These are phyloP conservation scores for Coemansia sp. DNA, from an alignment of 192 early-diverging fungal species.

Conservation along the genomic window DNA sequence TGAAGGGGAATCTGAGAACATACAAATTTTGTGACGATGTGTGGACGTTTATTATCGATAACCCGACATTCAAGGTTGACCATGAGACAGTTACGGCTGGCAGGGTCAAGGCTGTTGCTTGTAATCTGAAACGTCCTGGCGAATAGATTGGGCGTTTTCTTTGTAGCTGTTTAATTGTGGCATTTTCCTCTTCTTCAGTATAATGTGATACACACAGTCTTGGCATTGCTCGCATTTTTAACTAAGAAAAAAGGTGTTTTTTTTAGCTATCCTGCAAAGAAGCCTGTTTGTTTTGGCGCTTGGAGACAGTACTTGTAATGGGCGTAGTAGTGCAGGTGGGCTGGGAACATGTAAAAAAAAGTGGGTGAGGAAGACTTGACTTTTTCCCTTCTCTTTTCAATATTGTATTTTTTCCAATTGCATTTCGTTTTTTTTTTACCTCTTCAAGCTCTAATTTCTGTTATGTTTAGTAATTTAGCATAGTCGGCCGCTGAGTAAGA, in stretches of 20 bases:
- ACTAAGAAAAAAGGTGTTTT: too few relatives aligned
- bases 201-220: neutral
- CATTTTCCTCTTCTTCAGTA: neutral
- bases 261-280: too few relatives aligned
- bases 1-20: slow-evolving; percentile 79
- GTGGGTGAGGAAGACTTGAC: neutral
- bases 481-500: neutral
- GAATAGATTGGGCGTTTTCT: too few relatives aligned
- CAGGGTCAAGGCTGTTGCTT: slow-evolving; percentile 95
- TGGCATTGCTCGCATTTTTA: neutral
- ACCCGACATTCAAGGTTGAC: slow-evolving; percentile 87
- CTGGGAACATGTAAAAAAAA: too few relatives aligned
- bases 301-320: too few relatives aligned
- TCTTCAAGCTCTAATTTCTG: slow-evolving; percentile 3
- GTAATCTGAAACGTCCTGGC: slow-evolving; percentile 75
- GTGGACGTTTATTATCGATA: slow-evolving; percentile 93
- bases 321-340: too few relatives aligned
- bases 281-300: neutral
- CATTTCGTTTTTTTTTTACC: slow-evolving; percentile 4
- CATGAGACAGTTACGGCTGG: slow-evolving; percentile 78
- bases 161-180: too few relatives aligned
- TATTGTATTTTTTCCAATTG: slow-evolving; percentile 6
- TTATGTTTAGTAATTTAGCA: slow-evolving; percentile 3
- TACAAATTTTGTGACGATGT: slow-evolving; percentile 98
- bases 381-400: neutral